These are phyloP conservation scores for Aspergillus pseudoglaucus DNA, from an alignment of 2,329 filamentous ascomycete genomes.

Conservation along the genomic window DNA sequence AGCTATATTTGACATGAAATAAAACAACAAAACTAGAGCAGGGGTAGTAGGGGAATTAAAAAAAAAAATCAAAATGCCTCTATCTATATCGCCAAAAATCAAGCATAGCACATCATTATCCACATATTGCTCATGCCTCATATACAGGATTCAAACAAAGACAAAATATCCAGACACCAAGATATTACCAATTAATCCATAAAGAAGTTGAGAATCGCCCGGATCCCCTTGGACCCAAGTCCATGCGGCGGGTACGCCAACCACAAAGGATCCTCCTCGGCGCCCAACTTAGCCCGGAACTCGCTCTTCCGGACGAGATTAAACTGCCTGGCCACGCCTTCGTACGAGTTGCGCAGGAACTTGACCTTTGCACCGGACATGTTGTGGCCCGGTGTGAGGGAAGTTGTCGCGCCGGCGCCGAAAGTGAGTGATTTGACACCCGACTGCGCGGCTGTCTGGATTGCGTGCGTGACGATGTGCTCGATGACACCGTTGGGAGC, in stretches of 20 bases:
- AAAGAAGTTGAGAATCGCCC: constrained; percentile 86
- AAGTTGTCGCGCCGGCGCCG: constrained; percentile 70
- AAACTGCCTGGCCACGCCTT: constrained; percentile 72
- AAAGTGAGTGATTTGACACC: constrained; percentile 71
- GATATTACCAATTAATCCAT: constrained; percentile 46
- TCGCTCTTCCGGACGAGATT: constrained; percentile 77
- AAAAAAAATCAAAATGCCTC: background rate
- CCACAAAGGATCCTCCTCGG: constrained; percentile 74
- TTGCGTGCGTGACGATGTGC: constrained; percentile 65
- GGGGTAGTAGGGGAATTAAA: background rate
- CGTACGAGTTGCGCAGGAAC: constrained; percentile 76
- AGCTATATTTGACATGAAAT: background rate
- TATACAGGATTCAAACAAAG: background rate
- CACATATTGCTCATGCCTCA: background rate
- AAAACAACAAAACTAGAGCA: background rate
- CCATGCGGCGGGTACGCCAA: constrained; percentile 86
- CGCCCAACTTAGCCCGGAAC: constrained; percentile 86
- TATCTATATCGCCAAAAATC: background rate
- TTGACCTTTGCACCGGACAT: constrained; percentile 72
- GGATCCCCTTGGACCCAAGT: constrained; percentile 71
- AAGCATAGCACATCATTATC: background rate
- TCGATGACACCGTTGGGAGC: constrained; percentile 85
- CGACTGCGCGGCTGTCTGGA: constrained; percentile 53
- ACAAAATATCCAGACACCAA: background rate
- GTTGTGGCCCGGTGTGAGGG: constrained; percentile 72